Evolutionary conservation across 2,329 filamentous ascomycete genomes (phyloP).

Genomic region (Hortaea sp.): DNA sequence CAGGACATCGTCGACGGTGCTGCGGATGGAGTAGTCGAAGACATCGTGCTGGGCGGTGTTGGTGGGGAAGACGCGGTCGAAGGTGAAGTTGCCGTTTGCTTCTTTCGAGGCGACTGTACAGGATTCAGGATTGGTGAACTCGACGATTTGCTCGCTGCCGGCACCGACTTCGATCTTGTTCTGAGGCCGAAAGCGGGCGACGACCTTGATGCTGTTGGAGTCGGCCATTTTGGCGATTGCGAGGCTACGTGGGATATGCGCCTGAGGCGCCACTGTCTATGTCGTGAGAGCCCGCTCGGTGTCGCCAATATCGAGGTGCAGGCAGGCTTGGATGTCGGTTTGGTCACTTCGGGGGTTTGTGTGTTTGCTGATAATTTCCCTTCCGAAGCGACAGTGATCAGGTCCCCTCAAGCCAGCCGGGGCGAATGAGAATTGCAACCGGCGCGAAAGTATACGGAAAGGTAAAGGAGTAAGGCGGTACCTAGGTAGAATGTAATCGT

Average conservation of each 20-base stretch:
- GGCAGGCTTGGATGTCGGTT: no score
- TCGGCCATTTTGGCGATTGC: conserved; percentile 15
- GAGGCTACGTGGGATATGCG: background rate
- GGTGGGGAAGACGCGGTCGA: conserved; percentile 97
- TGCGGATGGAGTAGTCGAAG: conserved; percentile 94
- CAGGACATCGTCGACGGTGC: conserved; percentile 94
- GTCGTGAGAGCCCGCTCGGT: no score
- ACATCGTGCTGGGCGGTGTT: conserved; percentile 80
- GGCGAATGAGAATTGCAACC: no score
- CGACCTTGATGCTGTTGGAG: conserved; percentile 50
- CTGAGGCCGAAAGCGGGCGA: conserved; percentile 94
- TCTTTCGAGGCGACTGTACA: conserved; percentile 81
- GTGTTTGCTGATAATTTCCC: no score
- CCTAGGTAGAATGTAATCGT: no score
- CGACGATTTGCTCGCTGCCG: conserved; percentile 84
- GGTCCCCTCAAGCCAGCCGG: no score
- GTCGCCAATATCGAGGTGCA: no score
- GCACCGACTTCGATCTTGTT: conserved; percentile 87
- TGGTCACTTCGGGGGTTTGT: no score
- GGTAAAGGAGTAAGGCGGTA: no score
- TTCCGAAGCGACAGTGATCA: no score
- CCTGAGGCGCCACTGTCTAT: background rate
- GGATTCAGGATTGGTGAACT: conserved; percentile 80
- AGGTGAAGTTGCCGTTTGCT: conserved; percentile 74
- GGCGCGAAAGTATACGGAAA: no score